A percentile compares a stretch with the other conserved stretches of the same genome.
Conservation (phyloP, 805 yeast species). For the Sungouiella blattae region DNA sequence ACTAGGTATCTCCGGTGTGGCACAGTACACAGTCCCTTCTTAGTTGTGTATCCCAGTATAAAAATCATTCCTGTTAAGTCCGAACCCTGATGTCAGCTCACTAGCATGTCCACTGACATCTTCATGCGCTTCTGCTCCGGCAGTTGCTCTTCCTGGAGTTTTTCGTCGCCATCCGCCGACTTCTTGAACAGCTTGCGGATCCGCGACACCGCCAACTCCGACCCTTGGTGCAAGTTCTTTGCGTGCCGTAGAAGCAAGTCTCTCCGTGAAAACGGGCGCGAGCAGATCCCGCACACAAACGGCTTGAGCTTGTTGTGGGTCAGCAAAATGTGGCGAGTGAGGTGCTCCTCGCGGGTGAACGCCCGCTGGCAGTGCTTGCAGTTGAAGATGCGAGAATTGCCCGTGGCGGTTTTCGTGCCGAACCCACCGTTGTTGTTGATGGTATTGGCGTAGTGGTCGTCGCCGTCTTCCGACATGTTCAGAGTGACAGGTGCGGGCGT, state of each 20-base stretch:
- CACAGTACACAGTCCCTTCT: too few relatives aligned
- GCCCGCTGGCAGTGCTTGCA: constrained; percentile 42
- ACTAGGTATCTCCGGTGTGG: too few relatives aligned
- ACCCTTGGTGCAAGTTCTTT: constrained; percentile 42
- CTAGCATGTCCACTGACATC: constrained; percentile 42
- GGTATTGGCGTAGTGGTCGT: constrained; percentile 9
- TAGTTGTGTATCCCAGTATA: too few relatives aligned
- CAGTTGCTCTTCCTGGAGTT: constrained; percentile 6
- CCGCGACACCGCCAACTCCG: constrained; percentile 41
- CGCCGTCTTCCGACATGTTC: constrained; percentile 2
- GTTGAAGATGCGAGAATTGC: constrained; percentile 40
- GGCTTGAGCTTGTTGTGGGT: constrained; percentile 46
- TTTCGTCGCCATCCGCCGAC: constrained; percentile 3
- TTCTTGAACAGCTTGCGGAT: constrained; percentile 36
- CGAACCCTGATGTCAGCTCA: constrained; percentile 25
- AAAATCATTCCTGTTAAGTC: too few relatives aligned
- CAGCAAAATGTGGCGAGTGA: constrained; percentile 39
- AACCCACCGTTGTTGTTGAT: constrained; percentile 17
- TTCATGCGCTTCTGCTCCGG: constrained; percentile 32
- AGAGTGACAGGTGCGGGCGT: too few relatives aligned
- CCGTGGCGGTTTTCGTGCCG: constrained; percentile 43
- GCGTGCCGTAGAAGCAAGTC: constrained; percentile 44
- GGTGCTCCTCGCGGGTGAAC: constrained; percentile 45
- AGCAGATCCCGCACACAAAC: constrained; percentile 42
- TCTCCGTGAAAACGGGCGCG: constrained; percentile 40